Conservation (phyloP, 805 yeast species). For the Candida corydali region DNA sequence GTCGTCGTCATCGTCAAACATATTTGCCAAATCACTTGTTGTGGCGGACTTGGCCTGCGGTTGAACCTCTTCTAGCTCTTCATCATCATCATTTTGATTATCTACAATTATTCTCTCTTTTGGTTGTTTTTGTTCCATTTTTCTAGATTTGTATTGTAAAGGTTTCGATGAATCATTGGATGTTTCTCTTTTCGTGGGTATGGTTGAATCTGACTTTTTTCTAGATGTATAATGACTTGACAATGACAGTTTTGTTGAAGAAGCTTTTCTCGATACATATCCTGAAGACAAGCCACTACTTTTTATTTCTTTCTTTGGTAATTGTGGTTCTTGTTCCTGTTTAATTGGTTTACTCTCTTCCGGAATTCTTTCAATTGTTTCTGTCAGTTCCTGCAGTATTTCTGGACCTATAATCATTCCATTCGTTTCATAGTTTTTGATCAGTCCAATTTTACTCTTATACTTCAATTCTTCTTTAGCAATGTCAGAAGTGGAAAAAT, state of each 20-base stretch:
- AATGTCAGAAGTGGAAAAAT: slow-evolving; percentile 13
- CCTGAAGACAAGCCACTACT: slow-evolving; percentile 19
- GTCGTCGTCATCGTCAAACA: slow-evolving; percentile 22
- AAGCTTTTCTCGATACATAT: slow-evolving; percentile 25
- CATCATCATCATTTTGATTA: slow-evolving; percentile 11
- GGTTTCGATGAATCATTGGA: slow-evolving; percentile 11
- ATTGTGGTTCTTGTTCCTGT: slow-evolving; percentile 9
- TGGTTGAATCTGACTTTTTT: slow-evolving; percentile 10
- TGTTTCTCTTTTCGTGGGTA: slow-evolving; percentile 11
- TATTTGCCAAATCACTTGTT: slow-evolving; percentile 22
- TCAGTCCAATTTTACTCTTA: slow-evolving; percentile 11
- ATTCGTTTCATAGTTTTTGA: slow-evolving; percentile 17
- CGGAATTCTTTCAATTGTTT: slow-evolving; percentile 2
- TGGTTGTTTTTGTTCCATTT: slow-evolving; percentile 24
- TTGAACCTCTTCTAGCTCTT: slow-evolving; percentile 12
- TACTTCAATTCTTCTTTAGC: slow-evolving; percentile 14
- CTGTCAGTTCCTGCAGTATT: background rate
- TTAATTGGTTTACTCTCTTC: slow-evolving; percentile 10
- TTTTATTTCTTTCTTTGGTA: slow-evolving; percentile 6
- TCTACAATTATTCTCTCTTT: slow-evolving; percentile 34
- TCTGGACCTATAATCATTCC: slow-evolving; percentile 34
- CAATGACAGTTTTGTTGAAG: slow-evolving; percentile 9
- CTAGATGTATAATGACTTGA: slow-evolving; percentile 16
- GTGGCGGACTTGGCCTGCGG: slow-evolving; percentile 6
- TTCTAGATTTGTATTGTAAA: slow-evolving; percentile 35